These are phyloP conservation scores for Megacollybia marginata DNA, from an alignment of 768 basidiomycete genomes.

Conservation along the genomic window DNA sequence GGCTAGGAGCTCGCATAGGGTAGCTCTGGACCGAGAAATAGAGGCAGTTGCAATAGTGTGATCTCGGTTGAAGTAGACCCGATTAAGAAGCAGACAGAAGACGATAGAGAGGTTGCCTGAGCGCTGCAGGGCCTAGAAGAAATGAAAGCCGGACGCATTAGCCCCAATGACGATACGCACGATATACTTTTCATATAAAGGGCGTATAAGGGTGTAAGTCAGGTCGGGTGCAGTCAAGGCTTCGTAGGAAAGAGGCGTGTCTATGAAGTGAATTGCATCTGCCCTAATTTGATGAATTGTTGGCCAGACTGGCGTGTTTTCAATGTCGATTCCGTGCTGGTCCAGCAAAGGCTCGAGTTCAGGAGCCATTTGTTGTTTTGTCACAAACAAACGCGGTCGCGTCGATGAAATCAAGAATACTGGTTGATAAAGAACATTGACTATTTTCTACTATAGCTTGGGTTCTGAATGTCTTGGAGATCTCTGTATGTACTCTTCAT, in stretches of 20 bases:
- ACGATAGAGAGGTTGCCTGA: conserved; percentile 76
- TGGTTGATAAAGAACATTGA: no score
- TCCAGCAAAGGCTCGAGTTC: conserved; percentile 36
- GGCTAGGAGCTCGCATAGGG: conserved; percentile 86
- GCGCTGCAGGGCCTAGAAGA: conserved; percentile 37
- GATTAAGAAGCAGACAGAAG: conserved; percentile 85
- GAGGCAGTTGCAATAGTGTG: conserved; percentile 61
- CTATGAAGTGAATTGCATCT: conserved; percentile 46
- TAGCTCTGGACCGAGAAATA: conserved; percentile 68
- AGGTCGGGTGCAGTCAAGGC: conserved; percentile 80
- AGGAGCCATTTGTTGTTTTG: conserved; percentile 15
- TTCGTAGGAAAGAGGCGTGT: conserved; percentile 79
- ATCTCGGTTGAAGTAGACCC: conserved; percentile 79
- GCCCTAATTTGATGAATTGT: no score
- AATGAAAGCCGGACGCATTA: no score
- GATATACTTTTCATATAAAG: conserved; percentile 82
- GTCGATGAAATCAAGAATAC: conserved; percentile 1
- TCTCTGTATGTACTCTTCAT: no score
- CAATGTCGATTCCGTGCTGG: no score
- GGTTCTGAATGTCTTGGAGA: no score
- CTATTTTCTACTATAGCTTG: no score
- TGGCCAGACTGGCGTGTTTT: no score
- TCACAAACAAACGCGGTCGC: conserved; percentile 36
- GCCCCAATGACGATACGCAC: conserved; percentile 10
- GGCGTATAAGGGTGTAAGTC: conserved; percentile 84